Evolutionary conservation across 2,329 filamentous ascomycete genomes (phyloP).

Genomic region (Boeremia exigua): DNA sequence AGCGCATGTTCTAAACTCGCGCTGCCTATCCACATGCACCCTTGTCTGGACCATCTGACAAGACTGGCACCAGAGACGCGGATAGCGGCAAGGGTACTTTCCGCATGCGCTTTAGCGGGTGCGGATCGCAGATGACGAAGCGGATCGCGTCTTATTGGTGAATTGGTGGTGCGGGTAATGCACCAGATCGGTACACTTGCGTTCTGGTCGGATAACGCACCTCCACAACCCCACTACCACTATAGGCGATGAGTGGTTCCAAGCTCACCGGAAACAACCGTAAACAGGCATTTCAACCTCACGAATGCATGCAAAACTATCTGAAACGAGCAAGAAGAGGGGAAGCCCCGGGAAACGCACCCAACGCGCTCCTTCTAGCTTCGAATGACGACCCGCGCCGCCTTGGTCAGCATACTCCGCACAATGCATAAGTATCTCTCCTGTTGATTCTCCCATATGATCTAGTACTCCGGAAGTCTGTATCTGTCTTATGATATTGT

Average conservation of each 20-base stretch:
- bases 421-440: not conserved
- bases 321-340: not conserved
- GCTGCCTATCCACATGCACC: not conserved
- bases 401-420: not conserved
- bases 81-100: not conserved
- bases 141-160: not conserved
- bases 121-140: not conserved
- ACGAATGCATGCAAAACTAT: not conserved
- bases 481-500: not conserved
- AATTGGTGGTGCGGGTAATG: not conserved
- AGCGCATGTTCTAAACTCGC: too few species aligned
- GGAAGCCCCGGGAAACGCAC: slow-evolving; percentile 1
- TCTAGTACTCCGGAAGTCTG: not conserved
- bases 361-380: not conserved
- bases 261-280: too few species aligned
- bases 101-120: not conserved
- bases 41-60: not conserved
- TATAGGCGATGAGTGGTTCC: not conserved
- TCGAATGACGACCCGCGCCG: not conserved
- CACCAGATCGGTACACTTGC: not conserved
- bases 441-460: not conserved
- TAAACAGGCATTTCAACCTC: not conserved
- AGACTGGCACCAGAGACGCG: not conserved
- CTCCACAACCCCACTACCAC: not conserved
- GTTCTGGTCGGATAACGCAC: not conserved